phyloP scores from a whole-genome alignment of 1,139 yeast genomes.

The Blastobotrys indianensis region DNA sequence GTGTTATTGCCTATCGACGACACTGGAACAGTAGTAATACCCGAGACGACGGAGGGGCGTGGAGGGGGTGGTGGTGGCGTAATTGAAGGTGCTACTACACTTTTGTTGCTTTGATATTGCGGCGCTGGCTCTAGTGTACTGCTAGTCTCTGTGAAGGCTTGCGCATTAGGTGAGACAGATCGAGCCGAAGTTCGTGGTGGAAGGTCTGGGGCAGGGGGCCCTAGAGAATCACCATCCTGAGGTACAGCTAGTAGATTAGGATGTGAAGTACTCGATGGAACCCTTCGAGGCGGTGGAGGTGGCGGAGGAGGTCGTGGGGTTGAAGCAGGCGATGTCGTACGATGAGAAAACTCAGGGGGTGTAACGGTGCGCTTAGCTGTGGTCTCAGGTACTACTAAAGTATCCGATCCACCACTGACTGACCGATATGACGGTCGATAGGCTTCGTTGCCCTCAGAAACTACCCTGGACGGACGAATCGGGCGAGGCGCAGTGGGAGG shows the following conservation, averaged over 20 bases:
- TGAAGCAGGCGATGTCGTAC: conserved; percentile 6
- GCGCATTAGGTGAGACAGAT: conserved; percentile 6
- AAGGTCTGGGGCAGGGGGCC: conserved; percentile 2
- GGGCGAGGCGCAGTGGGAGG: conserved; percentile 1
- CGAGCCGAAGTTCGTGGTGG: conserved; percentile 6
- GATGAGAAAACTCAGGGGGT: conserved; percentile 7
- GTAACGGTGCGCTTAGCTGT: conserved; percentile 2
- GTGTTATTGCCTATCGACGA: background rate
- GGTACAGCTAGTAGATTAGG: conserved; percentile 5
- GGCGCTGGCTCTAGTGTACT: too few species aligned
- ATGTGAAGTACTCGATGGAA: conserved; percentile 8
- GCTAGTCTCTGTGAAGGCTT: too few species aligned
- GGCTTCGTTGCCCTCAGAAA: background rate
- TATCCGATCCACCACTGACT: too few species aligned
- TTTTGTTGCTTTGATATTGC: too few species aligned
- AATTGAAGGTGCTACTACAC: too few species aligned
- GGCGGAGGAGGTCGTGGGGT: conserved; percentile 9
- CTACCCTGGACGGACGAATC: conserved; percentile 1
- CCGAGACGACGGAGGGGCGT: background rate
- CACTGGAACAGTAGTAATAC: background rate
- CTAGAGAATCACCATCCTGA: background rate
- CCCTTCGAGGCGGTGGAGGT: conserved; percentile 12
- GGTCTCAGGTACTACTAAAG: too few species aligned
- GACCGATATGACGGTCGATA: background rate
- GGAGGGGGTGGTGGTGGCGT: background rate